Evolutionary conservation across 2,329 filamentous ascomycete species (phyloP), one percentile per base, ranked within the genome.

Genomic region (Thielaviopsis cerberus): DNA sequence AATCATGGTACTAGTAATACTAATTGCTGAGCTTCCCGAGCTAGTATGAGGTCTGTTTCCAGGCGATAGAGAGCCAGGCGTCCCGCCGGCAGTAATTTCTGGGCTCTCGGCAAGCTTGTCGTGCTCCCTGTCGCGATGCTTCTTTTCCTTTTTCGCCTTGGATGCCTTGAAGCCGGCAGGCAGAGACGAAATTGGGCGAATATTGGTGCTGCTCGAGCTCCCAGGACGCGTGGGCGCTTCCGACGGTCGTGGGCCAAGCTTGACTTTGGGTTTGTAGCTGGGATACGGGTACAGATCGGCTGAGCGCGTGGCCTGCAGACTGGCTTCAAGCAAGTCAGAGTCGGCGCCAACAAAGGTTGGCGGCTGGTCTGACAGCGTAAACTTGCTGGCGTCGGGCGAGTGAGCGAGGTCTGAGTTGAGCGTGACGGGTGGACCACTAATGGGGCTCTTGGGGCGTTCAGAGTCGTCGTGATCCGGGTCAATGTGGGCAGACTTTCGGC

Each of bases 161-260:
- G 55, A 82, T 41, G 82, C 74, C 65, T 88, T 89, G 65, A 92
- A 77, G n/a, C 87, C 86, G 6, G 85, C 79, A 8, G 90, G 90
- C 53, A 96, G 77, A 53, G 85, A 82, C 3, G 88, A 86, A 25
- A 91, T 80, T 5, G 88, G 86, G 55, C 86, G 77, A 64, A 81
- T 77, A 64, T 80, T 76, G 60, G 67, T 81, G 71, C 56, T 77
- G 70, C 68, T 82, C 71, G 71, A 84, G 53, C 83, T 77, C 61
- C 81, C 78, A 64, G 77, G 76, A 59, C 80, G 76, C 62, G 75
- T 73, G 48, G 77, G 73, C 62, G 88, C 83, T 50, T 82, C 67
- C 2, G 88, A 91, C 25, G 89, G 89, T 52, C 91, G 80, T 10
- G 92, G 91, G 1, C 83, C 92, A 51, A 95, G 79, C 70, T 94